phyloP scores from a whole-genome alignment of 768 basidiomycete species.

The Rhizopogon roseolus region DNA sequence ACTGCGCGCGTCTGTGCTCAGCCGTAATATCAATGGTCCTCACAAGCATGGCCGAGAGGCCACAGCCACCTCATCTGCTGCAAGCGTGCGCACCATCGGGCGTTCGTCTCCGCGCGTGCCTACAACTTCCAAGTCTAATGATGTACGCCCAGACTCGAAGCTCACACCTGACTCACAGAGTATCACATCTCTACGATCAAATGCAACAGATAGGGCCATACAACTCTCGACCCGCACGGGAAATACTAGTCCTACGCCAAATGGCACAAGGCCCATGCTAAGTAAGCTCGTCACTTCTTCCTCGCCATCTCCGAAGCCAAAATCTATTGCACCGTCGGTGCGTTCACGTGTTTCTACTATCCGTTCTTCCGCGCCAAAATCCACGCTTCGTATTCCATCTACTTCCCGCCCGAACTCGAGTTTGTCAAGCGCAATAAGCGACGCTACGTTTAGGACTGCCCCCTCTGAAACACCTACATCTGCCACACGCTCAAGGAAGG shows the following conservation, averaged over 20 bases:
- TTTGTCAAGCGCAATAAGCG: conserved; percentile 27
- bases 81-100: conserved; percentile 19
- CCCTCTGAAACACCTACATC: conserved; percentile 26
- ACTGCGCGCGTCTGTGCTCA: conserved; percentile 39
- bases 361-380: conserved; percentile 21
- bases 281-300: conserved; percentile 9
- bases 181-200: conserved; percentile 19
- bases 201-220: conserved; percentile 16
- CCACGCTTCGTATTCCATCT: conserved; percentile 27
- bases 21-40: conserved; percentile 21
- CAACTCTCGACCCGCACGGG: not conserved
- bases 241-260: not conserved
- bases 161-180: conserved; percentile 47
- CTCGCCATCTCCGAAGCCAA: conserved; percentile 4
- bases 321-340: conserved; percentile 9
- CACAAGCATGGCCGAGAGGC: conserved; percentile 18
- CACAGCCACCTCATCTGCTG: conserved; percentile 20
- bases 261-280: conserved; percentile 6
- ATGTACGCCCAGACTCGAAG: conserved; percentile 66
- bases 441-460: conserved; percentile 27
- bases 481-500: conserved; percentile 23
- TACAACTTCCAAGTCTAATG: conserved; percentile 18
- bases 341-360: conserved; percentile 19
- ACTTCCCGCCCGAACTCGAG: conserved; percentile 21
- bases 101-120: conserved; percentile 23